These are phyloP conservation scores for Monosporascus sp. DNA, from an alignment of 2,329 filamentous ascomycete genomes.

Conservation along the genomic window DNA sequence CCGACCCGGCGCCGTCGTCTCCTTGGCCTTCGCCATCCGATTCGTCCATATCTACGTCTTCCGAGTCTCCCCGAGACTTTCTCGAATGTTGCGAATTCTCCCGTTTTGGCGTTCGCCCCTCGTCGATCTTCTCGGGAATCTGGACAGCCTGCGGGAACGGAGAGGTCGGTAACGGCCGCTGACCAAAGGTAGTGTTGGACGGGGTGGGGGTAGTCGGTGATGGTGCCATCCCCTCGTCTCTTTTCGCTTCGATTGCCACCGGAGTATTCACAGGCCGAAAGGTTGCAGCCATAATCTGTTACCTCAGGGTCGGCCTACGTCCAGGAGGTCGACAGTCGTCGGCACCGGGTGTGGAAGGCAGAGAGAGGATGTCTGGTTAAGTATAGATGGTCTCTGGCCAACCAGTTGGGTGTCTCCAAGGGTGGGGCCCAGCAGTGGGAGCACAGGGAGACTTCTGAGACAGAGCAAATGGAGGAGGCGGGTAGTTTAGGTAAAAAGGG, in stretches of 20 bases:
- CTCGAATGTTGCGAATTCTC: slow-evolving; percentile 57
- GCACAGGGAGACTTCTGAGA: slow-evolving; percentile 10
- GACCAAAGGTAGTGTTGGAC: slow-evolving; percentile 53
- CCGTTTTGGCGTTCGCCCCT: slow-evolving; percentile 38
- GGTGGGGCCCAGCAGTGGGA: slow-evolving; percentile 8
- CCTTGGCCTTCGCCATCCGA: slow-evolving; percentile 59
- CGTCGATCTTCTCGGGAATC: slow-evolving; percentile 41
- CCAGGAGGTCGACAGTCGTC: not conserved
- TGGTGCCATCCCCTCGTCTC: slow-evolving; percentile 19
- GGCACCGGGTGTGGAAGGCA: no score
- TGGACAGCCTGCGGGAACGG: slow-evolving; percentile 47
- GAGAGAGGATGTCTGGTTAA: not conserved
- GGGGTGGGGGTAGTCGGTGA: slow-evolving; percentile 48
- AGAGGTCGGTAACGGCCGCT: slow-evolving; percentile 50
- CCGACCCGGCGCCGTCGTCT: slow-evolving; percentile 53
- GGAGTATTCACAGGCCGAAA: slow-evolving; percentile 45
- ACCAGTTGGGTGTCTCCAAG: not conserved
- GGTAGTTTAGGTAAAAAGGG: slow-evolving; percentile 1
- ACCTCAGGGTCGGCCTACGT: not conserved
- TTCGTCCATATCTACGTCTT: slow-evolving; percentile 73
- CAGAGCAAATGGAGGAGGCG: slow-evolving; percentile 9
- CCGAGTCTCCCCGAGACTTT: slow-evolving; percentile 53
- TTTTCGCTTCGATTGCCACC: slow-evolving; percentile 23
- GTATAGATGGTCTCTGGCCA: slow-evolving; percentile 1
- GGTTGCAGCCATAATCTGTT: slow-evolving; percentile 38